Percentiles rank a stretch among this genome's conserved stretches.
Evolutionary conservation across 306 rosid species (phyloP).

Genomic region (Betula pendula): DNA sequence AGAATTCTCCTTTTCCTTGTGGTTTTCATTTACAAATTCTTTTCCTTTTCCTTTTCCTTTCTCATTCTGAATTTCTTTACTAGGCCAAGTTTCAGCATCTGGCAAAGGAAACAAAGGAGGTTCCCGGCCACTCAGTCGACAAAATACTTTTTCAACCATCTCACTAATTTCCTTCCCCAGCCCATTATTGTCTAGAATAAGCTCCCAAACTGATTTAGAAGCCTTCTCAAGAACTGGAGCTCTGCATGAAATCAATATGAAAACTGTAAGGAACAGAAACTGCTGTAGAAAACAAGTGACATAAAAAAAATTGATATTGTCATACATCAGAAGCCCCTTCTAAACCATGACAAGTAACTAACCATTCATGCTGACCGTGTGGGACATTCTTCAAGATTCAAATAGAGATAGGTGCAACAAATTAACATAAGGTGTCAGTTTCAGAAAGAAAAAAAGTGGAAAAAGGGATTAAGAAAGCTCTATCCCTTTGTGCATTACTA

Average conservation of each 20-base stretch:
- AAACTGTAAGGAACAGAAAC: not conserved
- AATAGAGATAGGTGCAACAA: not conserved
- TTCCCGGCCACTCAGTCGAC: constrained; percentile 83
- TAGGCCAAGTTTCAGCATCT: constrained; percentile 46
- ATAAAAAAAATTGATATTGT: not conserved
- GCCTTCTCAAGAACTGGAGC: constrained; percentile 92
- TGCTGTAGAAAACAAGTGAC: not conserved
- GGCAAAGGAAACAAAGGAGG: constrained; percentile 75
- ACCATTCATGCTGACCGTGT: not conserved
- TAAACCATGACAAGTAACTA: not conserved
- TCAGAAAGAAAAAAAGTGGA: not conserved
- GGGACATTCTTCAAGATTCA: not conserved
- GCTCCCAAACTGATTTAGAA: constrained; percentile 95
- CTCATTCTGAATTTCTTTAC: constrained; percentile 43
- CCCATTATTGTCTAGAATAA: constrained; percentile 74
- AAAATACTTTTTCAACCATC: constrained; percentile 83
- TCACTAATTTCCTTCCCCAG: constrained; percentile 85
- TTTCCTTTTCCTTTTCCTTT: constrained; percentile 71
- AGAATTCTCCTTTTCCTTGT: constrained; percentile 35
- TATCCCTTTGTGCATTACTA: not conserved
- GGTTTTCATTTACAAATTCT: constrained; percentile 43
- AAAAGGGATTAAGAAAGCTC: not conserved
- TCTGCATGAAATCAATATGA: constrained; percentile 42
- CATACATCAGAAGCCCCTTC: not conserved
- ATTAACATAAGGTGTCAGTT: not conserved